Percentiles rank a stretch among this genome's conserved stretches.
These are phyloP conservation scores for Xylariaceae sp. DNA, from an alignment of 2,329 filamentous ascomycete species.

Conservation along the genomic window DNA sequence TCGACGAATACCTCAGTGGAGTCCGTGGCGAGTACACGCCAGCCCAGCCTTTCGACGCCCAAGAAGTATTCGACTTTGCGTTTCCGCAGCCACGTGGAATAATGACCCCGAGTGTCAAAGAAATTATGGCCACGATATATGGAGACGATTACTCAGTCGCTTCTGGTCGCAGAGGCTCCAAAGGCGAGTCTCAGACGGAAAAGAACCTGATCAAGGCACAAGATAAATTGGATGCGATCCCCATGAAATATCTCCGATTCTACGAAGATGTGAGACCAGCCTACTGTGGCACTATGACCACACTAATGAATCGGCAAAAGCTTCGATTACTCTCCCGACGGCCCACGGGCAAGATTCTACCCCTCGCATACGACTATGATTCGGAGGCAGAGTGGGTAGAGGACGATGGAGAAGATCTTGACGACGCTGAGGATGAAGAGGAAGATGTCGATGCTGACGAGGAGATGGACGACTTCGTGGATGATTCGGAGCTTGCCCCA, in stretches of 20 bases:
- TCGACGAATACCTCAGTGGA: constrained; percentile 52
- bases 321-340: constrained; percentile 52
- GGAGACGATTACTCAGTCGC: constrained; percentile 35
- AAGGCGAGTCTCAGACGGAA: constrained; percentile 40
- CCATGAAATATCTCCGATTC: constrained; percentile 63
- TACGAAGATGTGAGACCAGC: constrained; percentile 64
- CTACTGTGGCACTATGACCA: constrained; percentile 72
- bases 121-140: constrained; percentile 58
- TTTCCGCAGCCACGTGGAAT: constrained; percentile 44
- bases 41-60: constrained; percentile 41
- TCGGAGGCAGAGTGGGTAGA: constrained; percentile 84
- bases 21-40: constrained; percentile 44
- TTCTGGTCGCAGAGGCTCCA: constrained; percentile 25
- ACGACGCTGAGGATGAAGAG: constrained; percentile 65
- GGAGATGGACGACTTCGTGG: constrained; percentile 86
- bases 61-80: constrained; percentile 45
- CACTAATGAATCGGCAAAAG: constrained; percentile 49
- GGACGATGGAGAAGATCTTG: constrained; percentile 57
- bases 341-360: constrained; percentile 54
- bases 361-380: constrained; percentile 78
- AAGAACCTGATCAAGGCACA: constrained; percentile 35
- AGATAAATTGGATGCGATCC: constrained; percentile 43
- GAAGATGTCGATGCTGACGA: constrained; percentile 69
- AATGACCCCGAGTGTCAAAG: constrained; percentile 52
- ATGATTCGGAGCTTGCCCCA: constrained; percentile 71